These are phyloP conservation scores for Periconia sp. DNA, from an alignment of 2,329 filamentous ascomycete species.

Conservation along the genomic window DNA sequence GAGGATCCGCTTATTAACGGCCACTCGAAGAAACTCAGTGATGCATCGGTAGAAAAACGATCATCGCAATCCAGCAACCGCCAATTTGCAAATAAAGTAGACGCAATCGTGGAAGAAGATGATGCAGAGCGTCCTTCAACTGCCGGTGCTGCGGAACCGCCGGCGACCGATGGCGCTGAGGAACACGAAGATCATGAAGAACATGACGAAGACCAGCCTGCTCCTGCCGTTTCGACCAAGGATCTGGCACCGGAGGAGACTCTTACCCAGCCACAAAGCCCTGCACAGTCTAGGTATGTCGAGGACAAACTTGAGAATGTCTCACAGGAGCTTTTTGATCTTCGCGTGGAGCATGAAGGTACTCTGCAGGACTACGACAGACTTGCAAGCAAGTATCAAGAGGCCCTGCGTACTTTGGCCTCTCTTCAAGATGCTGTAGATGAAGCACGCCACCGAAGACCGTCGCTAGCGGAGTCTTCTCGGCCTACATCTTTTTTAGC, in stretches of 20 bases:
- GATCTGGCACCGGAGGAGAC: conserved; percentile 25
- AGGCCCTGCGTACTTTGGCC: conserved; percentile 79
- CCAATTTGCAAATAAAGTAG: conserved; percentile 40
- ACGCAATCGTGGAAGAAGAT: conserved; percentile 45
- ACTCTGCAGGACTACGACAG: conserved; percentile 81
- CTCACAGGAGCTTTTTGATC: conserved; percentile 87
- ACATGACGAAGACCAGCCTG: conserved; percentile 14
- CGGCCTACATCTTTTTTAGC: conserved; percentile 86
- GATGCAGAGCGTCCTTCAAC: conserved; percentile 38
- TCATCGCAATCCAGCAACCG: conserved; percentile 30
- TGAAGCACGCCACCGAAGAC: conserved; percentile 70
- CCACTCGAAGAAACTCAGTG: conserved; percentile 39
- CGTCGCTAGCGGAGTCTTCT: conserved; percentile 58
- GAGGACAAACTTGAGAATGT: conserved; percentile 92
- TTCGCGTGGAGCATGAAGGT: conserved; percentile 87
- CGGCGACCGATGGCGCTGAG: conserved; percentile 12
- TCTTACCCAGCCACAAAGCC: conserved; percentile 65
- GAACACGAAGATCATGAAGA: conserved; percentile 24
- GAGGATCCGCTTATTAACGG: conserved; percentile 42
- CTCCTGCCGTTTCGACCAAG: conserved; percentile 21
- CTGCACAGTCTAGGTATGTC: conserved; percentile 83
- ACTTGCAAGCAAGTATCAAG: conserved; percentile 88
- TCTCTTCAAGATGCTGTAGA: conserved; percentile 86
- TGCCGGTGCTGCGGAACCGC: conserved; percentile 23
- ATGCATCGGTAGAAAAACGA: conserved; percentile 39